Evolutionary conservation across 176 grass and related monocot species (phyloP).

Genomic region (Phragmites australis): DNA sequence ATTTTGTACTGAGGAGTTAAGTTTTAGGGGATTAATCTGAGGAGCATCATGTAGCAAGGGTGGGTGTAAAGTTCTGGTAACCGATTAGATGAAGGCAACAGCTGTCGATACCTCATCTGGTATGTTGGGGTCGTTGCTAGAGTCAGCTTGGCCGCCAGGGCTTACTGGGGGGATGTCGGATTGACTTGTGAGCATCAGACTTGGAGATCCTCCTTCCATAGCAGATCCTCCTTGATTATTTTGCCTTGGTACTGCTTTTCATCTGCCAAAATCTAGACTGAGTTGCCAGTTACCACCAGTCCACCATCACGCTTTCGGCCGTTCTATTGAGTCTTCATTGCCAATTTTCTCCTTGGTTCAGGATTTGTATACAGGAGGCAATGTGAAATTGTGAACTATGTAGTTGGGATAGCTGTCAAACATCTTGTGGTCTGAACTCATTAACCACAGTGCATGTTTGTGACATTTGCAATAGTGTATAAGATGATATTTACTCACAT

Average conservation of each 20-base stretch:
- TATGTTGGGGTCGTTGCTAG: too few species aligned
- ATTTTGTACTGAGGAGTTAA: too few species aligned
- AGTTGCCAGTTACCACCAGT: not conserved
- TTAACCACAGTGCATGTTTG: not conserved
- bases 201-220: too few species aligned
- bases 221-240: too few species aligned
- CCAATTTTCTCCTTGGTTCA: not conserved
- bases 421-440: not conserved
- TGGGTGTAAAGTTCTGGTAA: too few species aligned
- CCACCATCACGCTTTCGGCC: not conserved
- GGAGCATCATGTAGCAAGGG: too few species aligned
- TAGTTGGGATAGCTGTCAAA: not conserved
- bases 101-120: too few species aligned
- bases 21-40: too few species aligned
- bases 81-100: too few species aligned
- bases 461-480: constrained; percentile 9
- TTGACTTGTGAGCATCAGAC: too few species aligned
- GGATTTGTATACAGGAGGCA: constrained; percentile 34
- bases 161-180: too few species aligned
- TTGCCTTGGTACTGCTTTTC: not conserved
- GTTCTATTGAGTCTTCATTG: not conserved
- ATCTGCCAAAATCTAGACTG: not conserved
- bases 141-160: too few species aligned
- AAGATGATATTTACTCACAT: not conserved
- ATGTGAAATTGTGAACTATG: not conserved